Evolutionary conservation across 1,284 basidiomycete genomes (phyloP).

Genomic region (Naganishia sp.): DNA sequence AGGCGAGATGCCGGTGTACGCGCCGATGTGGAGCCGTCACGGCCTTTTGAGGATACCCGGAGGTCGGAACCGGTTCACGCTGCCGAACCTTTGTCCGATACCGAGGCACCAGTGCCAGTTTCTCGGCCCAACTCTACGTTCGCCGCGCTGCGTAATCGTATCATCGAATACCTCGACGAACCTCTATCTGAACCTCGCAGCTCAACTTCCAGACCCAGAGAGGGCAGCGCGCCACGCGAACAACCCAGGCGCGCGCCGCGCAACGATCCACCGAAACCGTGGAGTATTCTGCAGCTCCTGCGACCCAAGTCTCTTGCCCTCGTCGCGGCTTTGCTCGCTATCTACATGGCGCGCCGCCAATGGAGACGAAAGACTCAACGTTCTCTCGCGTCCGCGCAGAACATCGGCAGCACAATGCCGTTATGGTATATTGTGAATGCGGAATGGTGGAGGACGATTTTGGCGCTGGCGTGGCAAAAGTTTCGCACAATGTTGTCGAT

Average conservation of each 20-base stretch:
- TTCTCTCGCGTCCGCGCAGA: background rate
- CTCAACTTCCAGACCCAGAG: background rate
- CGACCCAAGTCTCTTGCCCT: slow-evolving; percentile 7
- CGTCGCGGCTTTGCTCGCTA: background rate
- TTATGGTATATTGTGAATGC: slow-evolving; percentile 21
- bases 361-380: slow-evolving; percentile 1
- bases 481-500: slow-evolving; percentile 16
- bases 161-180: slow-evolving; percentile 24
- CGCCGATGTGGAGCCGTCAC: too few species aligned
- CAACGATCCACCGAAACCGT: background rate
- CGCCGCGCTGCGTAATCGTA: slow-evolving; percentile 13
- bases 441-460: slow-evolving; percentile 6
- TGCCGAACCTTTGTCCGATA: too few species aligned
- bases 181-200: slow-evolving; percentile 19
- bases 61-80: too few species aligned
- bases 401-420: slow-evolving; percentile 1
- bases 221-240: background rate
- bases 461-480: slow-evolving; percentile 20
- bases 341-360: background rate
- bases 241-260: background rate
- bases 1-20: background rate
- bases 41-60: too few species aligned
- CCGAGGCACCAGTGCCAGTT: background rate
- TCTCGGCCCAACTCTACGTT: slow-evolving; percentile 9
- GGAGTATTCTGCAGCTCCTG: slow-evolving; percentile 8